Evolutionary conservation across 805 yeast species (phyloP).

Genomic region (Isabelozyma rhagii): DNA sequence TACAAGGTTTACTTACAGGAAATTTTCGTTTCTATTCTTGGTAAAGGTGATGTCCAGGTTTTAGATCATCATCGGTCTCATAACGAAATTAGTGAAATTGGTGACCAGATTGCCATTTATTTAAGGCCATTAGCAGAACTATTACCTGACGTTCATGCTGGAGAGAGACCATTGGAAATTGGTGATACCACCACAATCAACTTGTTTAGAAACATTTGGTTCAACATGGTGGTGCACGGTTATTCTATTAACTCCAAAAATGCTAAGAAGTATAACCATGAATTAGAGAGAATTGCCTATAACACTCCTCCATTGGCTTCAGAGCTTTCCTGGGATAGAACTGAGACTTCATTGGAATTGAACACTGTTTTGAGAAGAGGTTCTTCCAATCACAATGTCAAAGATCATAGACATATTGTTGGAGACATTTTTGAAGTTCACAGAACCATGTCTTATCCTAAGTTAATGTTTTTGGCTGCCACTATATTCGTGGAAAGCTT

Average conservation of each 20-base stretch:
- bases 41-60: slow-evolving; percentile 75
- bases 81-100: slow-evolving; percentile 65
- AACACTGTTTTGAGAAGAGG: slow-evolving; percentile 89
- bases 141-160: slow-evolving; percentile 52
- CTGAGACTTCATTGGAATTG: slow-evolving; percentile 89
- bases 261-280: slow-evolving; percentile 42
- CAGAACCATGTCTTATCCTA: slow-evolving; percentile 61
- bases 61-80: slow-evolving; percentile 80
- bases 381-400: slow-evolving; percentile 76
- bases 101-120: slow-evolving; percentile 59
- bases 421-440: slow-evolving; percentile 50
- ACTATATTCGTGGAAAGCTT: slow-evolving; percentile 74
- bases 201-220: slow-evolving; percentile 88
- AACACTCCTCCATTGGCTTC: slow-evolving; percentile 87
- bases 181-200: slow-evolving; percentile 49
- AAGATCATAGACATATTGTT: slow-evolving; percentile 65
- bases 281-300: slow-evolving; percentile 71
- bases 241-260: slow-evolving; percentile 60
- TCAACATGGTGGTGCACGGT: slow-evolving; percentile 89
- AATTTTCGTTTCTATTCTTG: slow-evolving; percentile 61
- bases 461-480: slow-evolving; percentile 84
- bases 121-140: slow-evolving; percentile 74
- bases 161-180: slow-evolving; percentile 40
- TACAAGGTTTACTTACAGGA: slow-evolving; percentile 61
- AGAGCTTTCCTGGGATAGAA: slow-evolving; percentile 72